Conservation (phyloP, 129 eudicot genomes). For the Artemisia argyi region DNA sequence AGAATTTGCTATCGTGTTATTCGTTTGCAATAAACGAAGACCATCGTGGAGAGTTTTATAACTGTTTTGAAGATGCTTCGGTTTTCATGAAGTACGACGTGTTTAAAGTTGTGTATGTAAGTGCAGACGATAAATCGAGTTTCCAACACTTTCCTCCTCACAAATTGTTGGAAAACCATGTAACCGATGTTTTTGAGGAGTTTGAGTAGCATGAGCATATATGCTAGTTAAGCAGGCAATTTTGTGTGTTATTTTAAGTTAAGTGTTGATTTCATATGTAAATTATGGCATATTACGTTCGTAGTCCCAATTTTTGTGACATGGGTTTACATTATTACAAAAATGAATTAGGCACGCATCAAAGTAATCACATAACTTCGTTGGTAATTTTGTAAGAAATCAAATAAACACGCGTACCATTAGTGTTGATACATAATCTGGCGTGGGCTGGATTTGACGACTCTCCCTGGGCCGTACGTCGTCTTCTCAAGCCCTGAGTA, state of each 20-base stretch:
- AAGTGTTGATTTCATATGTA: not conserved
- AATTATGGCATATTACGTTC: not conserved
- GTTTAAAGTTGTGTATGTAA: constrained; percentile 62
- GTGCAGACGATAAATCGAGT: constrained; percentile 38
- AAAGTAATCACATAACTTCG: too few relatives aligned
- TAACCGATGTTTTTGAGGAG: constrained; percentile 13
- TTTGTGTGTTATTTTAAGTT: not conserved
- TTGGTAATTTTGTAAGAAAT: too few relatives aligned
- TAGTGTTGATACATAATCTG: too few relatives aligned
- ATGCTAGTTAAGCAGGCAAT: not conserved
- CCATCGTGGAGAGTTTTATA: constrained; percentile 36
- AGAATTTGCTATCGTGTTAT: constrained; percentile 51
- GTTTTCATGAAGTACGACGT: constrained; percentile 52
- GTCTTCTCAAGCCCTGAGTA: too few relatives aligned
- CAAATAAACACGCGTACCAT: too few relatives aligned
- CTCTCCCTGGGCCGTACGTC: too few relatives aligned
- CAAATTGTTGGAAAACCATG: constrained; percentile 34
- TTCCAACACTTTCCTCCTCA: constrained; percentile 40
- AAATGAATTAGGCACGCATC: too few relatives aligned
- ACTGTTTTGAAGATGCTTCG: constrained; percentile 36
- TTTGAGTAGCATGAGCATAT: constrained; percentile 14
- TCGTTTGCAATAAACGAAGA: constrained; percentile 44
- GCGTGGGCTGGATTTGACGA: too few relatives aligned
- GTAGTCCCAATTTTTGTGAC: not conserved
- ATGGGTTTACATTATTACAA: too few relatives aligned